Percentiles rank a stretch among this genome's conserved stretches.
These are phyloP conservation scores for Alternaria dauci DNA, from an alignment of 2,329 filamentous ascomycete species.

Conservation along the genomic window DNA sequence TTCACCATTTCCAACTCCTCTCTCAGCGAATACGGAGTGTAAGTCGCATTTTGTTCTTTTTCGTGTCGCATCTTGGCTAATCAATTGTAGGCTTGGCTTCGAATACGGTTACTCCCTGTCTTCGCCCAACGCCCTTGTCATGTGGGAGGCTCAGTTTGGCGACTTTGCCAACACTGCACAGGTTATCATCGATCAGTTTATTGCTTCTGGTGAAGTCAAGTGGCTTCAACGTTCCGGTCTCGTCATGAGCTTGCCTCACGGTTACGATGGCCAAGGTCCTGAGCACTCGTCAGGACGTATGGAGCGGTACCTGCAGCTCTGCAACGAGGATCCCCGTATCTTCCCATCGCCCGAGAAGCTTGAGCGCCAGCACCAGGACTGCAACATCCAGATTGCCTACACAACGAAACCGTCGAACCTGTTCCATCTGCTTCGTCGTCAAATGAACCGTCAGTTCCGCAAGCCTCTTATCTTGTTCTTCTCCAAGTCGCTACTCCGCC, in stretches of 20 bases:
- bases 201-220: constrained; percentile 96
- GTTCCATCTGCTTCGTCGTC: constrained; percentile 94
- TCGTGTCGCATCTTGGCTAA: constrained; percentile 31
- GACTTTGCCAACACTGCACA: constrained; percentile 99
- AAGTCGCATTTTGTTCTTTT: constrained; percentile 44
- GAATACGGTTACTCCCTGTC: constrained; percentile 98
- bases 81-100: constrained; percentile 77
- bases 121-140: constrained; percentile 94
- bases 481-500: constrained; percentile 94
- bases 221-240: constrained; percentile 98
- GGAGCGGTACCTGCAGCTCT: constrained; percentile 96
- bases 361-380: constrained; percentile 97
- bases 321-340: constrained; percentile 94
- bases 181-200: constrained; percentile 98
- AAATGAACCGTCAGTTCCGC: constrained; percentile 99
- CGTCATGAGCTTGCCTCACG: constrained; percentile 94
- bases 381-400: constrained; percentile 98
- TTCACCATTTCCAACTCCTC: constrained; percentile 99
- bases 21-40: constrained; percentile 73
- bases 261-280: constrained; percentile 97
- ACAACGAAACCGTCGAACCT: constrained; percentile 96
- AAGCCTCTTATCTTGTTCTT: constrained; percentile 99
- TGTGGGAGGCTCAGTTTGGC: constrained; percentile 99
- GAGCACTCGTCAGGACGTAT: constrained; percentile 98
- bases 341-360: constrained; percentile 91